phyloP scores from a whole-genome alignment of 1,284 basidiomycete genomes.

The Cryptococcus sp. region DNA sequence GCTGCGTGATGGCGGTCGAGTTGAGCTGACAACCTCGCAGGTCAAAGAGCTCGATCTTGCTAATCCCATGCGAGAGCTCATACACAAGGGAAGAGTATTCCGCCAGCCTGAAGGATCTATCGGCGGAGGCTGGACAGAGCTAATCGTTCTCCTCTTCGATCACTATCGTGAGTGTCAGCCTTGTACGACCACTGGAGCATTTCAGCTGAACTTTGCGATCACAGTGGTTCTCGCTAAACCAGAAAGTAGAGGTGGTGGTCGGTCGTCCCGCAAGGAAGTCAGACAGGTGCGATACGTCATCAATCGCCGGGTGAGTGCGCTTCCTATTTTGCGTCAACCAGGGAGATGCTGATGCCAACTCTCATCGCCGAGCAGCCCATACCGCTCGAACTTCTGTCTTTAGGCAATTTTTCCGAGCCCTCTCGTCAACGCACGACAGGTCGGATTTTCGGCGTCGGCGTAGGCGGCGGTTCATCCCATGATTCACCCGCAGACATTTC shows the following conservation, averaged over 20 bases:
- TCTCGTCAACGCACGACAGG: constrained; percentile 37
- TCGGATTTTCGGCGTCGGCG: constrained; percentile 44
- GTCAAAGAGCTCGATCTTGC: constrained; percentile 76
- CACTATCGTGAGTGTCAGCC: constrained; percentile 72
- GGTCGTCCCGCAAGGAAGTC: constrained; percentile 68
- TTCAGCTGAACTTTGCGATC: neutral
- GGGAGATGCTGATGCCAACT: neutral
- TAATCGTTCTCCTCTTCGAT: constrained; percentile 86
- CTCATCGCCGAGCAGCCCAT: constrained; percentile 84
- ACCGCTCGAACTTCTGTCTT: constrained; percentile 77
- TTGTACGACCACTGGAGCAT: neutral
- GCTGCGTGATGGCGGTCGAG: constrained; percentile 36
- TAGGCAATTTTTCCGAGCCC: constrained; percentile 71
- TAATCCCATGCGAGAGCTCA: constrained; percentile 76
- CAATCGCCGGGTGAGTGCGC: constrained; percentile 67
- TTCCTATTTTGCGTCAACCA: neutral
- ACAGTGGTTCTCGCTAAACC: constrained; percentile 84
- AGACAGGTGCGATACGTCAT: constrained; percentile 51
- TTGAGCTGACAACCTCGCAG: constrained; percentile 18
- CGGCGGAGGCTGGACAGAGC: constrained; percentile 78
- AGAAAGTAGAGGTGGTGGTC: constrained; percentile 64
- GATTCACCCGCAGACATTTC: constrained; percentile 12
- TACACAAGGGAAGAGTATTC: constrained; percentile 76
- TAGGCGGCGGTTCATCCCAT: constrained; percentile 20
- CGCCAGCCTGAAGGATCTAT: constrained; percentile 83